These are phyloP conservation scores for Pharnaceum exiguum DNA, from an alignment of 148 eudicot genomes.

Conservation along the genomic window DNA sequence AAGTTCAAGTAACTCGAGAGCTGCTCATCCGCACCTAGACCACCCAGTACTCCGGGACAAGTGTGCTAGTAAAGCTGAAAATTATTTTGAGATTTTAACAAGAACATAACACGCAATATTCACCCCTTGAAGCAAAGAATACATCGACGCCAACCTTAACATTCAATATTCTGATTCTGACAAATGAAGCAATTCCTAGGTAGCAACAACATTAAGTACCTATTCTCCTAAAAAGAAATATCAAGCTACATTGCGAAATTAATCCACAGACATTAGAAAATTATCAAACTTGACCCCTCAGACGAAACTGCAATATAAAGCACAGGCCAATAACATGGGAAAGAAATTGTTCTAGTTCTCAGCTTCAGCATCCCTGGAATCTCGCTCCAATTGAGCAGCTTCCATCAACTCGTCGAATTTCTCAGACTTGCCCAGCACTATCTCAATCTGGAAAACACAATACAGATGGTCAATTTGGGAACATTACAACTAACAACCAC, in stretches of 20 bases:
- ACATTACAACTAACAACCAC: no score
- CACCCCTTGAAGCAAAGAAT: background rate
- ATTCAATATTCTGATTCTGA: background rate
- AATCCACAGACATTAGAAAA: background rate
- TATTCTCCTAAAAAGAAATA: background rate
- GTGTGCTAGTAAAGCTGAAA: no score
- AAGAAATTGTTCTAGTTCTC: constrained; percentile 10
- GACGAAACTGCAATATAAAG: background rate
- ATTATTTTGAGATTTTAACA: background rate
- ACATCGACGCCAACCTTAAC: background rate
- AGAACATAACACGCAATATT: background rate
- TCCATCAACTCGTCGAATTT: constrained; percentile 69
- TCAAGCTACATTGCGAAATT: background rate
- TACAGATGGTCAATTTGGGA: no score
- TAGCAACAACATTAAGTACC: background rate
- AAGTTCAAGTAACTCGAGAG: no score
- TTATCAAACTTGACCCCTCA: background rate
- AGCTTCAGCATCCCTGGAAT: constrained; percentile 17
- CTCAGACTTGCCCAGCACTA: constrained; percentile 56
- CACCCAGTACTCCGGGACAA: no score
- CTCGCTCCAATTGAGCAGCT: constrained; percentile 37
- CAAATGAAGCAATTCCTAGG: background rate
- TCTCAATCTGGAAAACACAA: constrained; percentile 53
- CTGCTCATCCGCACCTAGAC: no score
- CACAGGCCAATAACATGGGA: background rate